phyloP scores from a whole-genome alignment of 495 filamentous ascomycete genomes.

The Xeromyces bisporus region DNA sequence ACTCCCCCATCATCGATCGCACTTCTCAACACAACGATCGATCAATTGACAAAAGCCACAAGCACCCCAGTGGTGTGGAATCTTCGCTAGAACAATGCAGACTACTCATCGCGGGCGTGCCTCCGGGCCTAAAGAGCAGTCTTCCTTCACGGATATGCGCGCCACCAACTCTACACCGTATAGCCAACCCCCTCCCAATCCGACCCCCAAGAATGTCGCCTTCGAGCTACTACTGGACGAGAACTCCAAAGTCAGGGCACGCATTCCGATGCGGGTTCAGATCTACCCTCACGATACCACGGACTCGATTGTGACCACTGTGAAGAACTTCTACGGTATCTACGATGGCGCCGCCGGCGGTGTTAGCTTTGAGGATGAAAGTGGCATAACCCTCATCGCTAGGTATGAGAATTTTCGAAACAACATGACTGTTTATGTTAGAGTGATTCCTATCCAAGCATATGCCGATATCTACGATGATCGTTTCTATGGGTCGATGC shows the following conservation, averaged over 20 bases:
- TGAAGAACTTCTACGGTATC: slow-evolving; percentile 94
- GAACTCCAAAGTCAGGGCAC: slow-evolving; percentile 52
- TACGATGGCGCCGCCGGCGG: slow-evolving; percentile 59
- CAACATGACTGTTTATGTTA: slow-evolving; percentile 79
- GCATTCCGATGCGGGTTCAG: slow-evolving; percentile 77
- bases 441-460: slow-evolving; percentile 50
- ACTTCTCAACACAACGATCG: slow-evolving; percentile 14
- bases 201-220: slow-evolving; percentile 58
- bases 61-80: slow-evolving; percentile 14
- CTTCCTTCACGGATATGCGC: slow-evolving; percentile 16
- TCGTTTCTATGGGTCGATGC: slow-evolving; percentile 20
- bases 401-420: slow-evolving; percentile 85
- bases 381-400: slow-evolving; percentile 78
- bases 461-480: slow-evolving; percentile 22
- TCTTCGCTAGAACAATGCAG: slow-evolving; percentile 22
- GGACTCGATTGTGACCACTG: slow-evolving; percentile 86
- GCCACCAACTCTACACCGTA: slow-evolving; percentile 15
- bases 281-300: slow-evolving; percentile 90
- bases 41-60: slow-evolving; percentile 24
- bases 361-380: slow-evolving; percentile 78
- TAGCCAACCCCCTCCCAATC: slow-evolving; percentile 33
- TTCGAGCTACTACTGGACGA: slow-evolving; percentile 73
- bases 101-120: slow-evolving; percentile 25
- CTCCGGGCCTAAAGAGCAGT: slow-evolving; percentile 22
- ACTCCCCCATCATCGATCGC: too few species aligned